These are phyloP conservation scores for Panus rudis DNA, from an alignment of 768 basidiomycete species.

Conservation along the genomic window DNA sequence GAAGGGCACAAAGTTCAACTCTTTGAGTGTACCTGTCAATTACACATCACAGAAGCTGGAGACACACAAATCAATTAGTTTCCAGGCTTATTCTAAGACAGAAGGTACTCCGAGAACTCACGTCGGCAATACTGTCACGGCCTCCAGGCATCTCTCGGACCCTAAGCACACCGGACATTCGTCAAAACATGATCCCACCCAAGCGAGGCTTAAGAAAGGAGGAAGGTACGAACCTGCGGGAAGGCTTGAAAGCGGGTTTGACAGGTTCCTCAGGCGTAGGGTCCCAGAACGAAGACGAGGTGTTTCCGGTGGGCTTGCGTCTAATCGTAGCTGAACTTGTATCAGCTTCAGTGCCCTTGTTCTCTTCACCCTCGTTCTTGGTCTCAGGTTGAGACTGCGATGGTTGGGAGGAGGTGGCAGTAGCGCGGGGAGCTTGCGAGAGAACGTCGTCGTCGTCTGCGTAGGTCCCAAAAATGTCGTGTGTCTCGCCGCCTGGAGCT, in stretches of 20 bases:
- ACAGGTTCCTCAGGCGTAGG: slow-evolving; percentile 27
- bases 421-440: slow-evolving; percentile 41
- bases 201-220: background rate
- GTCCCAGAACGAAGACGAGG: slow-evolving; percentile 25
- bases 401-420: background rate
- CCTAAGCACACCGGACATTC: slow-evolving; percentile 26
- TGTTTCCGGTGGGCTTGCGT: no score
- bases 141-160: slow-evolving; percentile 68
- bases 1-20: no score
- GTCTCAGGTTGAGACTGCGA: no score
- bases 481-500: slow-evolving; percentile 41
- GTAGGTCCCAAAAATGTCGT: slow-evolving; percentile 43
- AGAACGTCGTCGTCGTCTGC: slow-evolving; percentile 49
- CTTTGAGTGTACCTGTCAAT: no score
- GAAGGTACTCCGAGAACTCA: no score
- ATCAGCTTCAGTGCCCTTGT: no score
- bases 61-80: no score
- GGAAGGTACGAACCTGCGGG: slow-evolving; percentile 45
- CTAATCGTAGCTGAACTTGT: no score
- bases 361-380: no score
- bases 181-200: background rate
- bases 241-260: slow-evolving; percentile 53
- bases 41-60: no score
- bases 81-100: no score
- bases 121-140: slow-evolving; percentile 46